Base-by-base conservation (phyloP, 306 rosid species). In the Quercus parvula region DNA sequence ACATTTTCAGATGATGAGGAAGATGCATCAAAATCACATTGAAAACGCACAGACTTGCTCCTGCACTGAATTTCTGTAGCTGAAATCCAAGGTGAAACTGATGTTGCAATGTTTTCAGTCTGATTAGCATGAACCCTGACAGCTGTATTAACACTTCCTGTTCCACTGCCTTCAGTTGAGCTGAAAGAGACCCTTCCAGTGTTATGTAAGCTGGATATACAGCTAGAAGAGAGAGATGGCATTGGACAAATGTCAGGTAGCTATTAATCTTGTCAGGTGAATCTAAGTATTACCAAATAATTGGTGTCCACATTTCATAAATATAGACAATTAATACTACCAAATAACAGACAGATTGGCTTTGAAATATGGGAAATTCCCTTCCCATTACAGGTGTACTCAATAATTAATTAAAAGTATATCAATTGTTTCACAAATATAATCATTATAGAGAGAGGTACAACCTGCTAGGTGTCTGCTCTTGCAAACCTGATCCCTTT, bases 381-480 rank as follows among this genome's bases (percentile, higher is more conserved):
- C 24, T 31, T 31, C 44, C 44, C 44, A 31, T 35, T 28, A 1
- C 52, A 8, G 52, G 51, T 9, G 52, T 63, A 3, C 17, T 61
- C 67, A 25, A 3, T 61, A 30, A 24, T 18, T 46, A 54, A 82
- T 31, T 5, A 44, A 35, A 12, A 68, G 63, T 52, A 44, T 27
- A 12, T 46, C 55, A 64, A 22, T 49, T 31, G 35, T 14, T 51
- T 63, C 18, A 56, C 19, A 63, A 17, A 25, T 54, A 73, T 46
- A 78, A 33, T 69, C 80, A 79, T 13, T 13, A 59, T 4, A 71
- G 35, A 82, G 55, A 55, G 55, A 71, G 17, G 71, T 61, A 75
- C 66, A 83, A 94, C 99, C 99, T 92, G 96, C 86, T 88, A 73
- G 96, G 97, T 1, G 94, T 86, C 69, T 74, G 81, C 68, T 88